Conservation (phyloP, 106 monocot species). For the Cymbidium sinense region DNA sequence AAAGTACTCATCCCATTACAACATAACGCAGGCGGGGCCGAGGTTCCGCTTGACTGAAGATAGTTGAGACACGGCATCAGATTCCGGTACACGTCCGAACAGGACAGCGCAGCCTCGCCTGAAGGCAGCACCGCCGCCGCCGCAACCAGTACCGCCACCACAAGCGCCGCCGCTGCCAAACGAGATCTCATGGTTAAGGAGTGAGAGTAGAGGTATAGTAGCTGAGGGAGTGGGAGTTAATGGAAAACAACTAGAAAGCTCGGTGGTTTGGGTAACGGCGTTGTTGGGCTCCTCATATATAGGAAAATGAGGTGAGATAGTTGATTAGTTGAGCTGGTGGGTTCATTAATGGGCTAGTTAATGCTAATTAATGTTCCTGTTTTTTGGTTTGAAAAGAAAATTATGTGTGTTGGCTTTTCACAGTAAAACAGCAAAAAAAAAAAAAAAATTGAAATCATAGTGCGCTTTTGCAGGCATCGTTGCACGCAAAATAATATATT, state of each 20-base stretch:
- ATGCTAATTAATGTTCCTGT: not conserved
- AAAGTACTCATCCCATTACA: slow-evolving; percentile 15
- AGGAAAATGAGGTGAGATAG: not conserved
- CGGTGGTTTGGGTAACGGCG: not conserved
- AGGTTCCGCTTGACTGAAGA: not conserved
- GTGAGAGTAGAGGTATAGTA: too few relatives aligned
- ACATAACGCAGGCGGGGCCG: not conserved
- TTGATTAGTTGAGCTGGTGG: not conserved
- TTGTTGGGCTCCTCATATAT: not conserved
- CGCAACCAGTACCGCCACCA: not conserved
- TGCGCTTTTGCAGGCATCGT: too few relatives aligned
- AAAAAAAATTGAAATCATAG: too few relatives aligned
- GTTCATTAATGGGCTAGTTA: not conserved
- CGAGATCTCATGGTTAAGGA: not conserved
- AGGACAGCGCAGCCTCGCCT: not conserved
- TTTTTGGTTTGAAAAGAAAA: not conserved
- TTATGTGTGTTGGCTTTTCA: too few relatives aligned
- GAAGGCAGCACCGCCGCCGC: not conserved
- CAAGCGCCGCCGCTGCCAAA: not conserved
- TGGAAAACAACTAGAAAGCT: not conserved
- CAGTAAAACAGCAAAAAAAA: too few relatives aligned
- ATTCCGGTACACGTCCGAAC: slow-evolving; percentile 1
- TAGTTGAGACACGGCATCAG: slow-evolving; percentile 19
- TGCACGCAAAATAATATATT: too few relatives aligned
- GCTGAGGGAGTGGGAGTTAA: not conserved